Evolutionary conservation across 768 basidiomycete genomes (phyloP).

Genomic region (Paxillus involutus): DNA sequence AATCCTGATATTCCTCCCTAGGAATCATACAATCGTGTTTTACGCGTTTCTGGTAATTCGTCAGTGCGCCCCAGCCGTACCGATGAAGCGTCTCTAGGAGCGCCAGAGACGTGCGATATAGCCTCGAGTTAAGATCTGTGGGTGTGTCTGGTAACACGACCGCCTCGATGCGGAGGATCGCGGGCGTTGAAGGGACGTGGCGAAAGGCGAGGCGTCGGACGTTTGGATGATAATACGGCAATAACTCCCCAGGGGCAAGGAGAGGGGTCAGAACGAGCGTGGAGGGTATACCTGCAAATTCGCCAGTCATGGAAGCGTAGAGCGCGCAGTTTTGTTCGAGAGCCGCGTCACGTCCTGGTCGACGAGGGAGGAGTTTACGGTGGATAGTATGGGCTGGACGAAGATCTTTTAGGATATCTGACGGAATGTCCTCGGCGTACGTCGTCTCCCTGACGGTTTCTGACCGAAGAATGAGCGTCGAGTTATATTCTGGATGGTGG

Average conservation of each 20-base stretch:
- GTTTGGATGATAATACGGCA: slow-evolving; percentile 92
- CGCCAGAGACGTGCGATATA: slow-evolving; percentile 79
- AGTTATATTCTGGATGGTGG: slow-evolving; percentile 91
- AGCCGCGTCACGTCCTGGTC: slow-evolving; percentile 71
- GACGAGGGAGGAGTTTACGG: slow-evolving; percentile 70
- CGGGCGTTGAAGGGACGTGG: slow-evolving; percentile 44
- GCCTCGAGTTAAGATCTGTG: slow-evolving; percentile 54
- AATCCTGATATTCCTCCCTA: slow-evolving; percentile 82
- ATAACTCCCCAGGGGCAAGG: slow-evolving; percentile 35
- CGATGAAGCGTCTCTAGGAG: slow-evolving; percentile 82
- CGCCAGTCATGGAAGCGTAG: slow-evolving; percentile 38
- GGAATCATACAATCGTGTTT: slow-evolving; percentile 78
- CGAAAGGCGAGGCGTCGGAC: slow-evolving; percentile 81
- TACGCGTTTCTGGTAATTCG: slow-evolving; percentile 85
- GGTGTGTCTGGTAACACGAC: slow-evolving; percentile 43
- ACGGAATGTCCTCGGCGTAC: slow-evolving; percentile 29
- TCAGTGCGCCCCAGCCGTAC: slow-evolving; percentile 85
- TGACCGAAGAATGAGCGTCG: slow-evolving; percentile 84
- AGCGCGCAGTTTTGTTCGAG: slow-evolving; percentile 80
- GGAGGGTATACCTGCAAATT: slow-evolving; percentile 27
- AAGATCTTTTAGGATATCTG: slow-evolving; percentile 26
- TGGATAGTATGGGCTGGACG: slow-evolving; percentile 53
- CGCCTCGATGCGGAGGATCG: slow-evolving; percentile 19
- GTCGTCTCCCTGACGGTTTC: slow-evolving; percentile 48
- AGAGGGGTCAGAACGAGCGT: slow-evolving; percentile 63